Base-by-base conservation (phyloP, 2,329 filamentous ascomycete species). In the Drechslerella coelobrocha region DNA sequence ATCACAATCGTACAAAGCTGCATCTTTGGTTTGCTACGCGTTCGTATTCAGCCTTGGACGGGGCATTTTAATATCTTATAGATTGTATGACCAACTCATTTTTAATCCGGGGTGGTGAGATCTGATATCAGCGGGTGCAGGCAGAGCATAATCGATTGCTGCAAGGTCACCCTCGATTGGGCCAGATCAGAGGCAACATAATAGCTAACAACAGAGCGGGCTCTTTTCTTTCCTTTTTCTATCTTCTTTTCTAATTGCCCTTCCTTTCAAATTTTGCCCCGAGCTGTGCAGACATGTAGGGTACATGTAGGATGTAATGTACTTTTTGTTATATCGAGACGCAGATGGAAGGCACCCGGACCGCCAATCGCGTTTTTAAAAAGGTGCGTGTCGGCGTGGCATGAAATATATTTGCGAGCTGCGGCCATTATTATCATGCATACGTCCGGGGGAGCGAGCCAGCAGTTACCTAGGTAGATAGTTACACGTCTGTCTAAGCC, bases 111-210 rank as follows among this genome's bases (percentile, higher is more conserved):
- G n/a, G 34, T 29, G 63, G 63, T 68, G 55, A 68, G 63, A 68
- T 68, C 63, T 68, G 63, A 68, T 68, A 68, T 68, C 63, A 68
- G 63, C 63, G 63, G 63, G n/a, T n/a, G n/a, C n/a, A n/a, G n/a
- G n/a, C n/a, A n/a, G n/a, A n/a, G 63, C 63, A 68, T 68, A 68
- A 68, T 68, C 63, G 63, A 61, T 68, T 60, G 43, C 50, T 68
- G 63, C 63, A n/a, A 61, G 51, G 63, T 68, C 55, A 68, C 61
- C 34, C 63, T 68, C 56, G 56, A 68, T 68, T 68, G 51, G 62
- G 63, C 45, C 41, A 39, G 34, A 39, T 39, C 34, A 39, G 34
- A 39, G 12, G 12, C 17, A 39, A 39, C 34, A 14, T 14, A n/a
- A 14, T 39, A n/a, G n/a, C n/a, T n/a, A n/a, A n/a, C n/a, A n/a